Evolutionary conservation across 306 rosid species (phyloP).

Genomic region (Prunus armeniaca): DNA sequence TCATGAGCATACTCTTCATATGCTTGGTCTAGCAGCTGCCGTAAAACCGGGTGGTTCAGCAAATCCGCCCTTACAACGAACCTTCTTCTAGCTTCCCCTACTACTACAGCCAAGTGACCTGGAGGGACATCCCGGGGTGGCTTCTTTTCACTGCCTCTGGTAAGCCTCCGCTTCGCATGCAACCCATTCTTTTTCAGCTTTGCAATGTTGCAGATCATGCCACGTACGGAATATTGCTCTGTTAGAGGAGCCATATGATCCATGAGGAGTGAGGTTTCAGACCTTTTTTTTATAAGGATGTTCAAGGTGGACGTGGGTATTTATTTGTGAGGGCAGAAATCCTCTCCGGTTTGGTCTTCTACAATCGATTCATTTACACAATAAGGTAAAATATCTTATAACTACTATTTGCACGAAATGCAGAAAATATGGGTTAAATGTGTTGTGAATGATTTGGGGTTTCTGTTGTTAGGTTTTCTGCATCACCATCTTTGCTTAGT

Average conservation of each 20-base stretch:
- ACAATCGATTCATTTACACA: neutral
- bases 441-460: neutral
- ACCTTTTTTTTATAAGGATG: neutral
- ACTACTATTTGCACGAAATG: neutral
- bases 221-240: neutral
- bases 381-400: neutral
- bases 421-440: neutral
- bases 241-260: neutral
- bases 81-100: constrained; percentile 17
- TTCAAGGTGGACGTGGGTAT: neutral
- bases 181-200: constrained; percentile 23
- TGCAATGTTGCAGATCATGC: constrained; percentile 1
- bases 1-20: constrained; percentile 42
- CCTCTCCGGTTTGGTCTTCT: neutral
- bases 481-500: neutral
- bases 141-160: constrained; percentile 21
- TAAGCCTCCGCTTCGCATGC: constrained; percentile 42
- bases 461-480: neutral
- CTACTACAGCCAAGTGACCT: constrained; percentile 26
- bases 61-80: constrained; percentile 4
- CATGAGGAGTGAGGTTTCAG: neutral
- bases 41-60: constrained; percentile 26
- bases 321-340: neutral
- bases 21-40: constrained; percentile 41
- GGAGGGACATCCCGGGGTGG: constrained; percentile 36